A percentile compares a stretch with the other conserved stretches of the same genome.
Conservation (phyloP, 768 basidiomycete genomes). For the Boletus edulis region DNA sequence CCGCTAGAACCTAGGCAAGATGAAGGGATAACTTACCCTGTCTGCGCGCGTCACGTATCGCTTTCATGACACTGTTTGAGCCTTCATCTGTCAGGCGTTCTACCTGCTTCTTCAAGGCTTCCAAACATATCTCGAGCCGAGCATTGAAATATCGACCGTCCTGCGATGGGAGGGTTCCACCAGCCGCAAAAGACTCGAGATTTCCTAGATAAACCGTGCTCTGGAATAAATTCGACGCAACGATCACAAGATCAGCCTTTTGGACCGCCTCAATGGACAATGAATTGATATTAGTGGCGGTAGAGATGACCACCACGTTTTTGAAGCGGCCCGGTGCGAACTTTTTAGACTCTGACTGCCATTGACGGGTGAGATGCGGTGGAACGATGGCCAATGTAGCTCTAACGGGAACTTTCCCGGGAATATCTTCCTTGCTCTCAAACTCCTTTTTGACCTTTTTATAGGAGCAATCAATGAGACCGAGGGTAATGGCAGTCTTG, state of each 20-base stretch:
- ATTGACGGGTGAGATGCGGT: constrained; percentile 86
- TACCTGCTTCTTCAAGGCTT: constrained; percentile 60
- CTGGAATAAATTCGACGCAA: constrained; percentile 84
- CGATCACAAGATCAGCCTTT: constrained; percentile 82
- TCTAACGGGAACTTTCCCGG: constrained; percentile 72
- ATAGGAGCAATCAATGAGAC: constrained; percentile 73
- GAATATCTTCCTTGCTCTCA: constrained; percentile 40
- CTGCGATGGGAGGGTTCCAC: constrained; percentile 64
- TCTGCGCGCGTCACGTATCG: constrained; percentile 62
- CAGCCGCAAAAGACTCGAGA: constrained; percentile 66
- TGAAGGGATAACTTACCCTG: constrained; percentile 43
- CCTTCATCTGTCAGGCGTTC: constrained; percentile 67
- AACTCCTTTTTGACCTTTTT: constrained; percentile 59
- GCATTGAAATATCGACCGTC: constrained; percentile 90
- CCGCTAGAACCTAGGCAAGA: background rate
- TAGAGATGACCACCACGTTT: constrained; percentile 62
- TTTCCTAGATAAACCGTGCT: constrained; percentile 75
- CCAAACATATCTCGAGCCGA: constrained; percentile 63
- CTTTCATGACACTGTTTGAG: constrained; percentile 54
- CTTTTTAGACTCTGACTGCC: constrained; percentile 83
- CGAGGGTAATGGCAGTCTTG: constrained; percentile 93
- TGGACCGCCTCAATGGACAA: constrained; percentile 71
- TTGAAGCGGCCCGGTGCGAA: constrained; percentile 53
- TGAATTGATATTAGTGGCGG: constrained; percentile 66
- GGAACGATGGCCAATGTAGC: constrained; percentile 86